Evolutionary conservation across 352 stramenopile genomes (phyloP).

Genomic region (Pythium sukuiense): DNA sequence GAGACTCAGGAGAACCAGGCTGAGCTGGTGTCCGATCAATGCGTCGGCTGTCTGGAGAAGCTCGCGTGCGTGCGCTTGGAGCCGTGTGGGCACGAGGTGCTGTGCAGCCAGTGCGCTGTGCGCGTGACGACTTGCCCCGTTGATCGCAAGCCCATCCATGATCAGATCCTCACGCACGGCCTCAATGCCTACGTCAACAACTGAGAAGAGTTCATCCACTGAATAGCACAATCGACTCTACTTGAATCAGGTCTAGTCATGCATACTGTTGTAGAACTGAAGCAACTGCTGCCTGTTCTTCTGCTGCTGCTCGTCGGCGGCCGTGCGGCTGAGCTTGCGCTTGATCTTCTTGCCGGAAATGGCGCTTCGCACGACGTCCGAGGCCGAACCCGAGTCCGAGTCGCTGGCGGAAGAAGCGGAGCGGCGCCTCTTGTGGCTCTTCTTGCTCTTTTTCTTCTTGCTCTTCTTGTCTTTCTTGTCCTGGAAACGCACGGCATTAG

Average conservation of each 20-base stretch:
- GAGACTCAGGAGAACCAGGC: neutral
- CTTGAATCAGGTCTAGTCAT: constrained; percentile 45
- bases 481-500: neutral
- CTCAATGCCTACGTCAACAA: constrained; percentile 39
- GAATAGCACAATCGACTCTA: constrained; percentile 5
- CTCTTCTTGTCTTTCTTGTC: constrained; percentile 37
- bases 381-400: constrained; percentile 43
- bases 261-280: constrained; percentile 89
- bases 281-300: constrained; percentile 78
- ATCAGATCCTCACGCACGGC: constrained; percentile 71
- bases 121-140: constrained; percentile 56
- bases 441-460: constrained; percentile 34
- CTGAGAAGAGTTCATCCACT: neutral
- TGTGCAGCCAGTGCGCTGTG: constrained; percentile 56
- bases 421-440: constrained; percentile 8
- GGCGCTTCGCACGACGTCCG: constrained; percentile 69
- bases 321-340: constrained; percentile 62
- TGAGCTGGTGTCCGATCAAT: constrained; percentile 16
- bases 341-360: constrained; percentile 90
- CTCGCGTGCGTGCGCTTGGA: constrained; percentile 48
- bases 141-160: constrained; percentile 53
- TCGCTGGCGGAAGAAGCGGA: constrained; percentile 4
- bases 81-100: constrained; percentile 61
- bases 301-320: constrained; percentile 59
- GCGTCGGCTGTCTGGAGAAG: constrained; percentile 59